Percentiles rank a stretch among this genome's conserved stretches.
Evolutionary conservation across 495 filamentous ascomycete species (phyloP).

Genomic region (Tirmania nivea): DNA sequence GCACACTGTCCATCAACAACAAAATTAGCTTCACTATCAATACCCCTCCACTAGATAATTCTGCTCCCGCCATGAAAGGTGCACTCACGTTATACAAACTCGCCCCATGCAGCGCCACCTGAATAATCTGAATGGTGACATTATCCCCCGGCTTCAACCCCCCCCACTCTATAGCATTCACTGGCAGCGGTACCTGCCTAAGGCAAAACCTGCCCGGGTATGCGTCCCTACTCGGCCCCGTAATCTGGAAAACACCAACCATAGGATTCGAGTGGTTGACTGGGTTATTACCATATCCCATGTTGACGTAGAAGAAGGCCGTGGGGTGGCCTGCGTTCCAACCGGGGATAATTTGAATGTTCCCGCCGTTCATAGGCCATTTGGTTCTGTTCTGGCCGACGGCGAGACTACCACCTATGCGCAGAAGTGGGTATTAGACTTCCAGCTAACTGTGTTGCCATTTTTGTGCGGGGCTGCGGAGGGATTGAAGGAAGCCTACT

Average conservation of each 20-base stretch:
- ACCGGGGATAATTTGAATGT: slow-evolving; percentile 64
- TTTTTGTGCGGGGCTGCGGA: neutral
- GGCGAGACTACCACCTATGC: slow-evolving; percentile 61
- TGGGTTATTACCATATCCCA: slow-evolving; percentile 65
- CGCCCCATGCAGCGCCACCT: slow-evolving; percentile 75
- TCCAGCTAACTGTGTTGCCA: neutral
- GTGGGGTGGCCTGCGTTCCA: slow-evolving; percentile 85
- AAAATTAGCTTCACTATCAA: neutral
- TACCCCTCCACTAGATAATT: slow-evolving; percentile 4
- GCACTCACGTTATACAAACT: slow-evolving; percentile 67
- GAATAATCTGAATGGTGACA: slow-evolving; percentile 86
- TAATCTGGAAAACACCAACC: slow-evolving; percentile 64
- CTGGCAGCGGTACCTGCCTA: slow-evolving; percentile 72
- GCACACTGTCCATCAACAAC: slow-evolving; percentile 45
- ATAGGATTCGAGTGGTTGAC: slow-evolving; percentile 78
- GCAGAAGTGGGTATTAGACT: neutral
- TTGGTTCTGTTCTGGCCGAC: slow-evolving; percentile 64
- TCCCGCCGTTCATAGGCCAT: slow-evolving; percentile 77
- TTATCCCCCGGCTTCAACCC: slow-evolving; percentile 55
- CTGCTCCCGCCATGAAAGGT: neutral
- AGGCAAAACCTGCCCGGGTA: slow-evolving; percentile 80
- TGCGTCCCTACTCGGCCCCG: slow-evolving; percentile 55
- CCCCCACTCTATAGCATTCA: slow-evolving; percentile 28
- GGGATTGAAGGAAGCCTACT: slow-evolving; percentile 1
- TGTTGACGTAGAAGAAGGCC: slow-evolving; percentile 81